Percentiles rank a stretch among this genome's conserved stretches.
These are phyloP conservation scores for Globisporangium recalcitrans DNA, from an alignment of 352 stramenopile genomes.

Conservation along the genomic window DNA sequence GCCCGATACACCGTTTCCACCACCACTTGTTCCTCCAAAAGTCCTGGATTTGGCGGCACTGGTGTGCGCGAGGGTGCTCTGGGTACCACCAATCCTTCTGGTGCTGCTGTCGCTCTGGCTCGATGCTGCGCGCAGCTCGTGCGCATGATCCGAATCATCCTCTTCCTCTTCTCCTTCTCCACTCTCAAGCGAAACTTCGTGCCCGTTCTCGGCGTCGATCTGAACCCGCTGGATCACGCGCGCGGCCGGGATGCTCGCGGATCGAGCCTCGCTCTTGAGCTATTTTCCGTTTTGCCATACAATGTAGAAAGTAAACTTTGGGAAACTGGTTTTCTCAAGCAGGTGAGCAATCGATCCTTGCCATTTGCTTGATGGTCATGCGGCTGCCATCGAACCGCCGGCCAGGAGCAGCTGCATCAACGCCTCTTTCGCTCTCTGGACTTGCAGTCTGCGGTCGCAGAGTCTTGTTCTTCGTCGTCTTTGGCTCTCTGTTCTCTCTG, in stretches of 20 bases:
- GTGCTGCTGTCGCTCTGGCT: neutral
- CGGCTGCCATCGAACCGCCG: slow-evolving; percentile 53
- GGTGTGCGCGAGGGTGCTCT: neutral
- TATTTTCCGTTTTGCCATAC: neutral
- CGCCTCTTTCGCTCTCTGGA: neutral
- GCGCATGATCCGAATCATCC: too few relatives aligned
- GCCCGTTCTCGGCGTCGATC: slow-evolving; percentile 44
- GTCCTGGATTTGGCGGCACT: neutral
- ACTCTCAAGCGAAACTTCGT: slow-evolving; percentile 17
- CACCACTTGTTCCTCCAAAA: too few relatives aligned
- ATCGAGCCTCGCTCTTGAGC: slow-evolving; percentile 37
- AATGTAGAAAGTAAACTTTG: neutral
- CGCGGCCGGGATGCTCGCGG: slow-evolving; percentile 32
- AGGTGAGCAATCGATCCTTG: slow-evolving; percentile 11
- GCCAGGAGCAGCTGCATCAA: slow-evolving; percentile 3
- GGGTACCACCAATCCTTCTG: neutral
- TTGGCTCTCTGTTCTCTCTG: neutral
- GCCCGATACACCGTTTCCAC: neutral
- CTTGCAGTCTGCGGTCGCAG: neutral
- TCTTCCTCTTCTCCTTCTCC: neutral
- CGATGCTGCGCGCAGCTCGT: neutral
- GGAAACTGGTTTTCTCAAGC: neutral
- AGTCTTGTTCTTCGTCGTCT: neutral
- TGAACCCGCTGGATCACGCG: slow-evolving; percentile 42
- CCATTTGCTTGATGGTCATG: slow-evolving; percentile 62